Conservation (phyloP, 768 basidiomycete genomes). For the Serendipita vermifera region DNA sequence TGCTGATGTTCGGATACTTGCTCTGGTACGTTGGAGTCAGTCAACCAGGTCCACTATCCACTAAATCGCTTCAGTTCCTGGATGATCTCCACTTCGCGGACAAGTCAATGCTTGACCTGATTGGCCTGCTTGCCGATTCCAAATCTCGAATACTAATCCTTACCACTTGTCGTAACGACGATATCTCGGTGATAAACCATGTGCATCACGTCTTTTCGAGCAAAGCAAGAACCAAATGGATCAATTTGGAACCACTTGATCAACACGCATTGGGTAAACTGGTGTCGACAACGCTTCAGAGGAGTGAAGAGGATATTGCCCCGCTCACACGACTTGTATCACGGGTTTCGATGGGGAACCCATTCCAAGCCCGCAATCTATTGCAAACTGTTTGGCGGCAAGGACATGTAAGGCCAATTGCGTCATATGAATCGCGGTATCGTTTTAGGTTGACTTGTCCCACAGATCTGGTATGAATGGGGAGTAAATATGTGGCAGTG, state of each 20-base stretch:
- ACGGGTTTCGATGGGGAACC: slow-evolving; percentile 50
- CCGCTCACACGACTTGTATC: slow-evolving; percentile 44
- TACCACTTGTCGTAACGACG: slow-evolving; percentile 28
- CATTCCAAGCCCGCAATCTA: slow-evolving; percentile 54
- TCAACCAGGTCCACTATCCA: neutral
- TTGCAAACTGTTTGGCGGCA: slow-evolving; percentile 51
- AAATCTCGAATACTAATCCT: slow-evolving; percentile 56
- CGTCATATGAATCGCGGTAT: neutral
- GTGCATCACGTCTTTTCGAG: slow-evolving; percentile 45
- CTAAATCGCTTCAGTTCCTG: slow-evolving; percentile 29
- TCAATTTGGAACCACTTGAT: slow-evolving; percentile 46
- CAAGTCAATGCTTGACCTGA: slow-evolving; percentile 55
- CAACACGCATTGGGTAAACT: slow-evolving; percentile 44
- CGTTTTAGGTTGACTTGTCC: neutral
- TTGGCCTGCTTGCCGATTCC: slow-evolving; percentile 50
- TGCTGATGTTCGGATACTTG: slow-evolving; percentile 55
- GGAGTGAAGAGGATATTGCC: slow-evolving; percentile 40
- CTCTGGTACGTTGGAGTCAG: slow-evolving; percentile 25
- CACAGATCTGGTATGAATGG: slow-evolving; percentile 52
- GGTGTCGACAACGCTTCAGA: slow-evolving; percentile 51
- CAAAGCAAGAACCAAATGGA: slow-evolving; percentile 51
- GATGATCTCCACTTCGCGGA: slow-evolving; percentile 68
- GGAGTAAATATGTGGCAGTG: slow-evolving; percentile 54
- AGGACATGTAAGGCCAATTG: slow-evolving; percentile 35
- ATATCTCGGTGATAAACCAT: neutral